Percentiles rank a stretch among this genome's conserved stretches.
Evolutionary conservation across 2,329 filamentous ascomycete genomes (phyloP).

Genomic region (Chaetomium sp.): DNA sequence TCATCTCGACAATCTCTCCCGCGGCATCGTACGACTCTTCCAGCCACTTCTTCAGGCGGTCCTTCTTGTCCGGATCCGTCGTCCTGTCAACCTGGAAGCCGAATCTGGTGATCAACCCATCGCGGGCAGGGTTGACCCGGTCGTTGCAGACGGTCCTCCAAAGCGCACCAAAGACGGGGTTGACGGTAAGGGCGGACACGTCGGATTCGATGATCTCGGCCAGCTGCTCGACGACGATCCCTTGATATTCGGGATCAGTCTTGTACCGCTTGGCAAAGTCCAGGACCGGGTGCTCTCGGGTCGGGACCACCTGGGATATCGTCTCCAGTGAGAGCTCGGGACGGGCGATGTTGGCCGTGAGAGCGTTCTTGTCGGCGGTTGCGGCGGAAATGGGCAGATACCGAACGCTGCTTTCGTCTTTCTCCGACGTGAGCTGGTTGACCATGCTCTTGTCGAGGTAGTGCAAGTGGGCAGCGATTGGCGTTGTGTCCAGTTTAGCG

Average conservation of each 20-base stretch:
- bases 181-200: constrained; percentile 48
- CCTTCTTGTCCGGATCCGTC: constrained; percentile 39
- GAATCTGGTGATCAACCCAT: constrained; percentile 48
- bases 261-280: constrained; percentile 48
- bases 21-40: constrained; percentile 54
- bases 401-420: constrained; percentile 13
- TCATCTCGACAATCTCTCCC: constrained; percentile 45
- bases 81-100: constrained; percentile 45
- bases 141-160: constrained; percentile 55
- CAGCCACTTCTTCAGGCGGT: constrained; percentile 50
- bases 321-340: constrained; percentile 29
- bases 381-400: constrained; percentile 24
- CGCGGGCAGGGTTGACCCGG: constrained; percentile 44
- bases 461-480: constrained; percentile 22
- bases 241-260: constrained; percentile 43
- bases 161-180: constrained; percentile 53
- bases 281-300: constrained; percentile 34
- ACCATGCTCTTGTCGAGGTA: constrained; percentile 32
- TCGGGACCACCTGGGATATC: constrained; percentile 35
- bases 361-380: background rate
- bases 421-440: constrained; percentile 24
- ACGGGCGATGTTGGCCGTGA: constrained; percentile 22
- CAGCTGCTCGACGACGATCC: constrained; percentile 45
- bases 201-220: constrained; percentile 48
- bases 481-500: constrained; percentile 12